Evolutionary conservation across 805 yeast species (phyloP).

Genomic region (Kregervanrija fluxuum): DNA sequence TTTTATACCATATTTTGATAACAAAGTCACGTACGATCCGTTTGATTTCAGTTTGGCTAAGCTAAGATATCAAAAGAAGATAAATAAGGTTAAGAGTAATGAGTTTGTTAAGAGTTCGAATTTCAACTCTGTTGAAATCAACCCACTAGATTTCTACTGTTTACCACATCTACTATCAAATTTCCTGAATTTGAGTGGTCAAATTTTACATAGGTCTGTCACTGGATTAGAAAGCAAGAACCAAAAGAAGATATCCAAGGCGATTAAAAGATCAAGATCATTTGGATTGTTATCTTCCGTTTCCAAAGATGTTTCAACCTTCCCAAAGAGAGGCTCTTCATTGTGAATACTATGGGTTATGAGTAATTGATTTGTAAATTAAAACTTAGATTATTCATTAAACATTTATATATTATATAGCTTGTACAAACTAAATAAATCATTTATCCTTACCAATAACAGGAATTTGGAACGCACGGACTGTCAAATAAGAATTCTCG

Average conservation of each 20-base stretch:
- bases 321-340: slow-evolving; percentile 25
- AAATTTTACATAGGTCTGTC: slow-evolving; percentile 63
- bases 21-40: slow-evolving; percentile 62
- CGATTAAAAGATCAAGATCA: slow-evolving; percentile 72
- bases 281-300: slow-evolving; percentile 73
- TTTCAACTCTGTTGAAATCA: slow-evolving; percentile 37
- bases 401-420: too few relatives aligned
- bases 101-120: slow-evolving; percentile 24
- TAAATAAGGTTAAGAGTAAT: slow-evolving; percentile 8
- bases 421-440: too few relatives aligned
- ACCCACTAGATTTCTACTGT: slow-evolving; percentile 65
- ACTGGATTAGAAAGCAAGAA: slow-evolving; percentile 61
- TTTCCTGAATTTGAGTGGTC: slow-evolving; percentile 66
- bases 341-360: too few relatives aligned
- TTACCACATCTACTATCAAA: slow-evolving; percentile 63
- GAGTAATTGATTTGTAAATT: too few relatives aligned
- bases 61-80: slow-evolving; percentile 41
- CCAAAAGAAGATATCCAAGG: slow-evolving; percentile 66
- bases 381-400: too few relatives aligned
- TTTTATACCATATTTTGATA: slow-evolving; percentile 35
- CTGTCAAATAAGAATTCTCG: slow-evolving; percentile 53
- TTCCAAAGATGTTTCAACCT: slow-evolving; percentile 50
- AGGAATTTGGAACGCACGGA: slow-evolving; percentile 27
- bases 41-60: slow-evolving; percentile 67
- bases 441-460: slow-evolving; percentile 15